A percentile compares a stretch with the other conserved stretches of the same genome.
Conservation (phyloP, 2,329 filamentous ascomycete genomes). For the Juglanconis oblonga region DNA sequence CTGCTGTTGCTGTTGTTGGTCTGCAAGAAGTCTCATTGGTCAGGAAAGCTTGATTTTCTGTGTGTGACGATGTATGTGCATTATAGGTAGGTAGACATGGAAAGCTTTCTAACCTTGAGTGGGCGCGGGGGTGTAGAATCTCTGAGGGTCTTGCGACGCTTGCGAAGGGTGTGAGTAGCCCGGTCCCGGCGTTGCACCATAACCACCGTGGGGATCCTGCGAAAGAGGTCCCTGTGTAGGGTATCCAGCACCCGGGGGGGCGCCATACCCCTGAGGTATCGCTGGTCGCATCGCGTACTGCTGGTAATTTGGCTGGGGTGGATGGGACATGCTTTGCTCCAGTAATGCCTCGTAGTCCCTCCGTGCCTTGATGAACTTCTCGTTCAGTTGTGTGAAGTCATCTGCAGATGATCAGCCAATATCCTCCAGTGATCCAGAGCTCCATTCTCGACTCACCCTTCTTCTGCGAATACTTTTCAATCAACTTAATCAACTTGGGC, state of each 20-base stretch:
- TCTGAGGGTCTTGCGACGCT: conserved; percentile 54
- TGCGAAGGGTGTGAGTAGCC: conserved; percentile 36
- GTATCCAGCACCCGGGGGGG: conserved; percentile 24
- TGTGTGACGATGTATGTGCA: conserved; percentile 21
- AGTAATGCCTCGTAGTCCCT: conserved; percentile 95
- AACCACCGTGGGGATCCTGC: conserved; percentile 6
- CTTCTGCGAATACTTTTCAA: conserved; percentile 98
- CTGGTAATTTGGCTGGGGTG: conserved; percentile 75
- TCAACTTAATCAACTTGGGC: conserved; percentile 95
- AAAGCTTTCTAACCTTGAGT: conserved; percentile 35
- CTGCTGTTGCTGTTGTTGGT: conserved; percentile 30
- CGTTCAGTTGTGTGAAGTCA: conserved; percentile 96
- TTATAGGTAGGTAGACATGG: background rate
- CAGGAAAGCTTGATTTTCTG: conserved; percentile 19
- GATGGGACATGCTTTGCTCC: conserved; percentile 93
- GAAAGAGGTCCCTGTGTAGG: conserved; percentile 6
- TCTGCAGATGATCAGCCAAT: conserved; percentile 50
- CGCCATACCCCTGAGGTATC: conserved; percentile 43
- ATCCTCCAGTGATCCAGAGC: background rate
- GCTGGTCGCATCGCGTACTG: conserved; percentile 58
- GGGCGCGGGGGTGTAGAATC: conserved; percentile 66
- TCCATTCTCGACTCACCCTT: conserved; percentile 62
- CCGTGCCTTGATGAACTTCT: conserved; percentile 98
- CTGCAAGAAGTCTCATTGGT: conserved; percentile 6
- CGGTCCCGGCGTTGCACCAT: conserved; percentile 21